Conservation (phyloP, 768 basidiomycete genomes). For the Postia placenta region DNA sequence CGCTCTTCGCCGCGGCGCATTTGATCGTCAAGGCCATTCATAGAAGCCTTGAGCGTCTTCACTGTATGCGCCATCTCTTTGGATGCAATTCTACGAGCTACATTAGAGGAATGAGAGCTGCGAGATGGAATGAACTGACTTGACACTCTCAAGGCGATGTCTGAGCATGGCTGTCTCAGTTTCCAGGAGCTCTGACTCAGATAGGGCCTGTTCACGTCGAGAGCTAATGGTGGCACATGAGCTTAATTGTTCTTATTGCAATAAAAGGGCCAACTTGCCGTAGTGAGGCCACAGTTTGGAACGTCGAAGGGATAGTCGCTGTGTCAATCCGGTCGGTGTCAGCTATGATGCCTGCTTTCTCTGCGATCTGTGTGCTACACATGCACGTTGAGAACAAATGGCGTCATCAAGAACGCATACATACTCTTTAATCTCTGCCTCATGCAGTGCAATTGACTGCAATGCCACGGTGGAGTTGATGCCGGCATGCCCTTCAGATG, state of each 20-base stretch:
- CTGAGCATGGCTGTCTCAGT: conserved; percentile 21
- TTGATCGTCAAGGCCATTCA: conserved; percentile 18
- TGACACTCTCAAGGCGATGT: conserved; percentile 24
- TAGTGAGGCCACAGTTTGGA: too few species aligned
- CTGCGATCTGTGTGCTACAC: too few species aligned
- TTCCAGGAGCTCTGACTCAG: conserved; percentile 26
- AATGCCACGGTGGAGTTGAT: too few species aligned
- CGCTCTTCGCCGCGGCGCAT: conserved; percentile 19
- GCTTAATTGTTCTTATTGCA: too few species aligned
- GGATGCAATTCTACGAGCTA: conserved; percentile 17
- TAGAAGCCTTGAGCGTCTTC: conserved; percentile 17
- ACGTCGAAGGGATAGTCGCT: too few species aligned
- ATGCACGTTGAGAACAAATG: too few species aligned
- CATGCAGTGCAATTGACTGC: conserved; percentile 26
- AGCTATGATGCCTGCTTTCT: too few species aligned
- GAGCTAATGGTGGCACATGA: too few species aligned
- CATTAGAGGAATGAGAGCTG: background rate
- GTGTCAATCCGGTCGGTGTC: too few species aligned
- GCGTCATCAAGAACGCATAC: too few species aligned
- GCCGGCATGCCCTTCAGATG: background rate
- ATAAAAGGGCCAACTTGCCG: too few species aligned
- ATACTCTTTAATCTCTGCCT: conserved; percentile 21
- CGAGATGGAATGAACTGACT: conserved; percentile 16
- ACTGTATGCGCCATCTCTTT: conserved; percentile 21
- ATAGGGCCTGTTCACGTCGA: conserved; percentile 8